Conservation (phyloP, 148 eudicot genomes). For the Heliosperma pusillum region DNA sequence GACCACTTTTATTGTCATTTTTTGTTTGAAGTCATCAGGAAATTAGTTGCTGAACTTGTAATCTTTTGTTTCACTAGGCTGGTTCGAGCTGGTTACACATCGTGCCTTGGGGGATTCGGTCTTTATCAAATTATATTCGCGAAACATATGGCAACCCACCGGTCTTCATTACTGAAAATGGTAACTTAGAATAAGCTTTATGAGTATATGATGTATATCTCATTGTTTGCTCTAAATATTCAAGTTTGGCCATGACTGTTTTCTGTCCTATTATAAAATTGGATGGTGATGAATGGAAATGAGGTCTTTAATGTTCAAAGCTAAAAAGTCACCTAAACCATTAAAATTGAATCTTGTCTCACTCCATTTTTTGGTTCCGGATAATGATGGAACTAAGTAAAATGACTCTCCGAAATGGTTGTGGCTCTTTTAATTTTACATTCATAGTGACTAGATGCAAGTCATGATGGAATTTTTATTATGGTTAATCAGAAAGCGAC, state of each 20-base stretch:
- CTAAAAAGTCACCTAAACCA: neutral
- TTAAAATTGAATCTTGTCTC: neutral
- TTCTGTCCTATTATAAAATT: neutral
- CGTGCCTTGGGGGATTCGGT: conserved; percentile 90
- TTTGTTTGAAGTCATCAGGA: neutral
- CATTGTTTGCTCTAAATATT: neutral
- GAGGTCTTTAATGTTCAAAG: neutral
- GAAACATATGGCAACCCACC: conserved; percentile 72
- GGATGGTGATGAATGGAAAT: neutral
- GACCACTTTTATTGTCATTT: neutral
- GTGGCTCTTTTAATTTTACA: too few species aligned
- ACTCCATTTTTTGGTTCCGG: neutral
- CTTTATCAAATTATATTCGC: conserved; percentile 49
- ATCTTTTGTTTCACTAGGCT: conserved; percentile 39
- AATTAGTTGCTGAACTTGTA: neutral
- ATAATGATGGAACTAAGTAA: too few species aligned
- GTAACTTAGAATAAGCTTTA: conserved; percentile 27
- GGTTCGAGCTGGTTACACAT: conserved; percentile 86
- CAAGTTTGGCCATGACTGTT: neutral
- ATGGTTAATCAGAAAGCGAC: too few species aligned
- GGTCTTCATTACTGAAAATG: conserved; percentile 80
- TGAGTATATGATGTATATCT: neutral
- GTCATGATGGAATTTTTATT: too few species aligned
- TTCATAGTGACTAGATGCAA: too few species aligned
- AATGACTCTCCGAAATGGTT: too few species aligned